Conservation (phyloP, 2,329 filamentous ascomycete species). For the Pseudopyricularia cyperi region DNA sequence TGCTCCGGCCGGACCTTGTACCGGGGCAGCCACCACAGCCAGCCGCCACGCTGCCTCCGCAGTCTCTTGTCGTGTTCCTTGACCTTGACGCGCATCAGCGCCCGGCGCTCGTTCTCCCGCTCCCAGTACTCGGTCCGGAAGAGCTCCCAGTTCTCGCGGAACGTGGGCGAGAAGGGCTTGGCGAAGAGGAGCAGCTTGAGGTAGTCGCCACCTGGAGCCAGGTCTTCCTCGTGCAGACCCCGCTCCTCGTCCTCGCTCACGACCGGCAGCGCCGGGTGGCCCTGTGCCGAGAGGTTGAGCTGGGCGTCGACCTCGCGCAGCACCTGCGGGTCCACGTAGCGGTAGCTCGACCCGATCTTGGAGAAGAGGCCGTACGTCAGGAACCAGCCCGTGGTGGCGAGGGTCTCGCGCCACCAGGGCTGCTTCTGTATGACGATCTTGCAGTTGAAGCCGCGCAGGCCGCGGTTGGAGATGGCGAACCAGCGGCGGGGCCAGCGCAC, state of each 20-base stretch:
- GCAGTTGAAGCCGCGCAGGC: conserved; percentile 83
- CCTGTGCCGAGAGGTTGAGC: conserved; percentile 30
- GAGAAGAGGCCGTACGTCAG: conserved; percentile 65
- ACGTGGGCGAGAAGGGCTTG: conserved; percentile 89
- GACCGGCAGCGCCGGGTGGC: conserved; percentile 25
- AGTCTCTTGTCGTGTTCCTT: conserved; percentile 55
- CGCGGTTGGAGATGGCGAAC: conserved; percentile 80
- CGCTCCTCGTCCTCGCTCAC: conserved; percentile 12
- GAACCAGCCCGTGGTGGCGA: conserved; percentile 62
- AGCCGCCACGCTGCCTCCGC: conserved; percentile 54
- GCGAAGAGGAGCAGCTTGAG: conserved; percentile 82
- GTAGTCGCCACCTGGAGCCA: conserved; percentile 80
- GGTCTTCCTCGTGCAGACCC: conserved; percentile 72
- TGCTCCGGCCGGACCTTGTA: conserved; percentile 15
- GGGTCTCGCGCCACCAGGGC: conserved; percentile 66
- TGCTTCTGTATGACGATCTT: conserved; percentile 85
- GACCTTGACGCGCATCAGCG: conserved; percentile 57
- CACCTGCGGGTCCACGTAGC: conserved; percentile 56
- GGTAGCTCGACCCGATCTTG: conserved; percentile 57
- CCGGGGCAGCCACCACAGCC: conserved; percentile 82
- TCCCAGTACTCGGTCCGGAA: conserved; percentile 96
- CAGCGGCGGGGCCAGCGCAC: conserved; percentile 89
- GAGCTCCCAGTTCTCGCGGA: conserved; percentile 93
- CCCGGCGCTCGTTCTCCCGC: conserved; percentile 80
- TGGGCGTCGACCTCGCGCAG: conserved; percentile 48